Percentiles rank a stretch among this genome's conserved stretches.
Conservation (phyloP, 129 eudicot genomes). For the Ambrosia artemisiifolia region DNA sequence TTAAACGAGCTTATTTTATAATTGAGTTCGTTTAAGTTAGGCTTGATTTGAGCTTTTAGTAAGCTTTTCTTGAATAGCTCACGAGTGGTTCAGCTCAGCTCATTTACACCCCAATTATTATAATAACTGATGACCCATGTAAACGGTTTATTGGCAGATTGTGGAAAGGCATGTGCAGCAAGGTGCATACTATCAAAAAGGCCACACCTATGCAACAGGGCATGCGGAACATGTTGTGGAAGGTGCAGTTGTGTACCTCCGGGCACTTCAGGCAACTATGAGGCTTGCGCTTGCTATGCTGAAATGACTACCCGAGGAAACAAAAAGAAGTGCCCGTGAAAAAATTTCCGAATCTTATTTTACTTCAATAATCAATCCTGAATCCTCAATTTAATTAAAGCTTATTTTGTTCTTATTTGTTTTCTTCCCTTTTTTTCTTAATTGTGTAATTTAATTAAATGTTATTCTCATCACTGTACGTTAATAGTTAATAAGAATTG, state of each 20-base stretch:
- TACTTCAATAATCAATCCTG: background rate
- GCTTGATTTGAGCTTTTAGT: too few species aligned
- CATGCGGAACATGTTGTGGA: conserved; percentile 60
- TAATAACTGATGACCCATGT: background rate
- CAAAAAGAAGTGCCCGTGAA: conserved; percentile 54
- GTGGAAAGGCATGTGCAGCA: conserved; percentile 46
- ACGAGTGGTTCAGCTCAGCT: too few species aligned
- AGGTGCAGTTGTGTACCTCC: conserved; percentile 65
- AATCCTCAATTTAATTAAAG: background rate
- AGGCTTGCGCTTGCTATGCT: conserved; percentile 55
- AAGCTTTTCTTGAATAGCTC: too few species aligned
- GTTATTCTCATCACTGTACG: background rate
- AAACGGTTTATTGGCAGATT: conserved; percentile 32
- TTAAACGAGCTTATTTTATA: too few species aligned
- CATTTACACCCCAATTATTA: background rate
- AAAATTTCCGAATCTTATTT: background rate
- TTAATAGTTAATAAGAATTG: conserved; percentile 9
- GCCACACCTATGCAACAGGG: conserved; percentile 57
- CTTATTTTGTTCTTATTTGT: background rate
- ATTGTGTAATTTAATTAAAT: background rate
- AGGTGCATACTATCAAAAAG: conserved; percentile 51
- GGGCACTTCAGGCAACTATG: conserved; percentile 65
- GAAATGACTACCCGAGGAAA: conserved; percentile 47
- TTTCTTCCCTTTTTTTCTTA: background rate
- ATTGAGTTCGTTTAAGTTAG: too few species aligned